Evolutionary conservation across 1,284 basidiomycete genomes (phyloP).

Genomic region (Pseudozyma thailandica): DNA sequence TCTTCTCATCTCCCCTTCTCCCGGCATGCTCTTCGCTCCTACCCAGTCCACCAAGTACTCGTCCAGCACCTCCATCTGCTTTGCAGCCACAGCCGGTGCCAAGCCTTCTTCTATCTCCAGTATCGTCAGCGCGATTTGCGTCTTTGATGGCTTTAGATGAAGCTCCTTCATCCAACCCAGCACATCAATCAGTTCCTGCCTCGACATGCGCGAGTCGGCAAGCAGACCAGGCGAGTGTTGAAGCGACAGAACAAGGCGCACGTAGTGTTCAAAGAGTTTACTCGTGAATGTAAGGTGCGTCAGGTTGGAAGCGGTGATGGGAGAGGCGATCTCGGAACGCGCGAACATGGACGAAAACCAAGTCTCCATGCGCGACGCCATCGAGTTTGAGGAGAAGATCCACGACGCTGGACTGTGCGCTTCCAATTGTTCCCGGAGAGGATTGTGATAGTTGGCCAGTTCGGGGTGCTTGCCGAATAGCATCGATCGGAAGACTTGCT

Average conservation of each 20-base stretch:
- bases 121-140: slow-evolving; percentile 31
- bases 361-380: slow-evolving; percentile 26
- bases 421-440: slow-evolving; percentile 14
- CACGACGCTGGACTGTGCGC: slow-evolving; percentile 17
- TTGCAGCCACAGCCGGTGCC: slow-evolving; percentile 23
- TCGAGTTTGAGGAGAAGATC: slow-evolving; percentile 30
- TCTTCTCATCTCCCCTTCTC: slow-evolving; percentile 19
- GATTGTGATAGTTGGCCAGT: slow-evolving; percentile 18
- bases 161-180: slow-evolving; percentile 43
- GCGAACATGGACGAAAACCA: slow-evolving; percentile 37
- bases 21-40: slow-evolving; percentile 16
- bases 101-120: slow-evolving; percentile 40
- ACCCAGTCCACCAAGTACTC: slow-evolving; percentile 30
- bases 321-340: not conserved
- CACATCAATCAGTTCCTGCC: slow-evolving; percentile 26
- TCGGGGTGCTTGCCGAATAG: slow-evolving; percentile 38
- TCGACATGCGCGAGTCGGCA: not conserved
- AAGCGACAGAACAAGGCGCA: slow-evolving; percentile 25
- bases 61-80: slow-evolving; percentile 35
- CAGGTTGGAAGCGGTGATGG: slow-evolving; percentile 1
- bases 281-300: slow-evolving; percentile 22
- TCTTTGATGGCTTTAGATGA: slow-evolving; percentile 14
- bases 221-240: slow-evolving; percentile 24
- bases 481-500: slow-evolving; percentile 29
- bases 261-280: slow-evolving; percentile 39